These are phyloP conservation scores for Leishmania aethiopica DNA, from an alignment of 208 protist genomes.

Conservation along the genomic window DNA sequence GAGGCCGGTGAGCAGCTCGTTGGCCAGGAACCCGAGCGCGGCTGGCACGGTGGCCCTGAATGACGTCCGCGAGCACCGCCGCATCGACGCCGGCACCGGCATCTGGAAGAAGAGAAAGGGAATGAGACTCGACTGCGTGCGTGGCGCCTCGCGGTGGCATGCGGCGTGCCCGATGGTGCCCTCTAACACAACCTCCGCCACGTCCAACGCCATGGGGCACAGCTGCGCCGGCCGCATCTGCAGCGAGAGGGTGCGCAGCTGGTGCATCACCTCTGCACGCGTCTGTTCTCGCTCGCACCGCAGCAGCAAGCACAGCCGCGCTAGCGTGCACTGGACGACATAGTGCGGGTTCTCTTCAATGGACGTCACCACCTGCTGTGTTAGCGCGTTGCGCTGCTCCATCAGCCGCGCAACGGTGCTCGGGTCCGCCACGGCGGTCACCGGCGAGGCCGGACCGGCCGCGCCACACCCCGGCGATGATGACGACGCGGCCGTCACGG, in stretches of 20 bases:
- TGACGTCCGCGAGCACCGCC: slow-evolving; percentile 63
- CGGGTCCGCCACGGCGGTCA: slow-evolving; percentile 4
- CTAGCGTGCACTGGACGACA: slow-evolving; percentile 49
- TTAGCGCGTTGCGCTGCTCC: slow-evolving; percentile 27
- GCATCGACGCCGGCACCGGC: slow-evolving; percentile 59
- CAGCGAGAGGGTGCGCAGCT: slow-evolving; percentile 68
- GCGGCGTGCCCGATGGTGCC: slow-evolving; percentile 43
- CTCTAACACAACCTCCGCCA: slow-evolving; percentile 68
- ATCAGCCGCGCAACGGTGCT: background rate
- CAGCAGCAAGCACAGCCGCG: slow-evolving; percentile 63
- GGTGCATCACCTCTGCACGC: slow-evolving; percentile 65
- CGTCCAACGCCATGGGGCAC: slow-evolving; percentile 44
- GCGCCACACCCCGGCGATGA: background rate
- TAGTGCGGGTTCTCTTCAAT: slow-evolving; percentile 30
- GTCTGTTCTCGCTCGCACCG: slow-evolving; percentile 69
- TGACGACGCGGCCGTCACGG: slow-evolving; percentile 14
- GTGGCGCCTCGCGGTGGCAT: slow-evolving; percentile 35
- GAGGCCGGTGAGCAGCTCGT: slow-evolving; percentile 60
- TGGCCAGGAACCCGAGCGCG: slow-evolving; percentile 60
- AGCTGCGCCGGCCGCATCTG: slow-evolving; percentile 55
- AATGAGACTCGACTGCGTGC: slow-evolving; percentile 38
- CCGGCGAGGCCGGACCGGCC: slow-evolving; percentile 6
- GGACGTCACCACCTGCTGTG: slow-evolving; percentile 36
- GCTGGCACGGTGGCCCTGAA: slow-evolving; percentile 69
- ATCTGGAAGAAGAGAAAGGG: slow-evolving; percentile 62